Percentiles rank a stretch among this genome's conserved stretches.
Evolutionary conservation across 257 asterid genomes (phyloP).

Genomic region (Salvia rosmarinus): DNA sequence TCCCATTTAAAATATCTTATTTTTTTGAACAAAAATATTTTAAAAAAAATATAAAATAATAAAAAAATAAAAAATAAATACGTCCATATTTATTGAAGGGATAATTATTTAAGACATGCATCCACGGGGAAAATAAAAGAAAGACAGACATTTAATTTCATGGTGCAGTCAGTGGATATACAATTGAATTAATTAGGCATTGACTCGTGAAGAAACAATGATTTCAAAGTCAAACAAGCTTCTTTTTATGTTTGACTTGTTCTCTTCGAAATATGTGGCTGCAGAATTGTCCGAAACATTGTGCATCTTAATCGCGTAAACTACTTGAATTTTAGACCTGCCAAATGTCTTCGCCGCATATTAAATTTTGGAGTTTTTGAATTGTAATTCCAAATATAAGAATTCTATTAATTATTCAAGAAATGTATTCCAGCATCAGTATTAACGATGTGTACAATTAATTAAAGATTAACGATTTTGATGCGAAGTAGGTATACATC

Average conservation of each 20-base stretch:
- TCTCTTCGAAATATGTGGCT: slow-evolving; percentile 7
- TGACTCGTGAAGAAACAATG: not conserved
- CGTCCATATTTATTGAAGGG: too few species aligned
- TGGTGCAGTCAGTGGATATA: not conserved
- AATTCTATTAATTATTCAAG: not conserved
- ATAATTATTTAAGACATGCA: too few species aligned
- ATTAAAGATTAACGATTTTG: not conserved
- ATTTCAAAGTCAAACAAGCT: not conserved
- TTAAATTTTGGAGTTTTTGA: not conserved
- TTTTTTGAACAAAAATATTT: too few species aligned
- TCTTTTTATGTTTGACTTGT: slow-evolving; percentile 31
- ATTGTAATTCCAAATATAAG: not conserved
- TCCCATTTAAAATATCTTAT: too few species aligned
- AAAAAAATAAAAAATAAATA: too few species aligned
- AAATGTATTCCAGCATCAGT: not conserved
- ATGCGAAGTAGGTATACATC: not conserved
- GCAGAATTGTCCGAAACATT: not conserved
- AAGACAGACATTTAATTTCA: not conserved
- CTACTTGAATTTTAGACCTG: not conserved
- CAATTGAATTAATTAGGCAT: slow-evolving; percentile 16
- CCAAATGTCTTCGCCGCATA: not conserved
- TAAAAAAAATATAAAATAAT: too few species aligned
- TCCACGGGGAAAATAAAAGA: not conserved
- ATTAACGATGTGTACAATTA: not conserved
- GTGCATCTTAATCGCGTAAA: slow-evolving; percentile 1